A percentile compares a stretch with the other conserved stretches of the same genome.
phyloP scores from a whole-genome alignment of 2,329 filamentous ascomycete species.

The Teratosphaeria zuluensis region DNA sequence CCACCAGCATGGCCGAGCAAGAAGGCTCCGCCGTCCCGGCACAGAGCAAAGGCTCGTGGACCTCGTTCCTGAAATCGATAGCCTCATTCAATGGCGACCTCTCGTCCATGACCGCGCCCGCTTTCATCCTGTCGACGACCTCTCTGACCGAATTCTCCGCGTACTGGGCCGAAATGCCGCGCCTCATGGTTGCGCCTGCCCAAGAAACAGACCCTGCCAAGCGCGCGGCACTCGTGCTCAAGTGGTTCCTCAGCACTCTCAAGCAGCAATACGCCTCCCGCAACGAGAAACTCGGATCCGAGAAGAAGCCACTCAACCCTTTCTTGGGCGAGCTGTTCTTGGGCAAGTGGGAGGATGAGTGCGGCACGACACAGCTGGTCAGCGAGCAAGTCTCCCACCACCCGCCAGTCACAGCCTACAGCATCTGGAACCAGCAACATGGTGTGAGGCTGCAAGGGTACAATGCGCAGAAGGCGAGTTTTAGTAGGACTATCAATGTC shows the following conservation, averaged over 20 bases:
- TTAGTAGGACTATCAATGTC: constrained; percentile 86
- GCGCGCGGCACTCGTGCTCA: constrained; percentile 77
- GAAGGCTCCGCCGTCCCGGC: constrained; percentile 39
- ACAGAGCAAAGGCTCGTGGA: constrained; percentile 39
- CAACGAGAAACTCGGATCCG: constrained; percentile 75
- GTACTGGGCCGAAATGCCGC: constrained; percentile 48
- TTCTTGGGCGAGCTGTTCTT: constrained; percentile 93
- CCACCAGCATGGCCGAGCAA: constrained; percentile 41
- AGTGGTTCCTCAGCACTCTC: constrained; percentile 90
- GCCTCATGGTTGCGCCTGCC: constrained; percentile 71
- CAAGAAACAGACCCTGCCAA: constrained; percentile 70
- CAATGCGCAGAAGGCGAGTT: constrained; percentile 93
- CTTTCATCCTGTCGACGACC: constrained; percentile 46
- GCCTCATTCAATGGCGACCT: constrained; percentile 48
- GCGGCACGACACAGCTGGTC: constrained; percentile 73
- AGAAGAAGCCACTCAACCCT: constrained; percentile 96
- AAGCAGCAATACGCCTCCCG: constrained; percentile 72
- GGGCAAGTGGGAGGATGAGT: constrained; percentile 76
- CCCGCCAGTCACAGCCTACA: constrained; percentile 88
- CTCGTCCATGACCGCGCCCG: constrained; percentile 46
- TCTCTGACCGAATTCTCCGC: constrained; percentile 49
- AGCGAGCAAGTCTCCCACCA: constrained; percentile 97
- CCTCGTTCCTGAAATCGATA: constrained; percentile 44
- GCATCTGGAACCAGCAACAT: constrained; percentile 76
- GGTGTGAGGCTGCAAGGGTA: constrained; percentile 72